Conservation (phyloP, 345 rosid genomes). For the Murraya koenigii region DNA sequence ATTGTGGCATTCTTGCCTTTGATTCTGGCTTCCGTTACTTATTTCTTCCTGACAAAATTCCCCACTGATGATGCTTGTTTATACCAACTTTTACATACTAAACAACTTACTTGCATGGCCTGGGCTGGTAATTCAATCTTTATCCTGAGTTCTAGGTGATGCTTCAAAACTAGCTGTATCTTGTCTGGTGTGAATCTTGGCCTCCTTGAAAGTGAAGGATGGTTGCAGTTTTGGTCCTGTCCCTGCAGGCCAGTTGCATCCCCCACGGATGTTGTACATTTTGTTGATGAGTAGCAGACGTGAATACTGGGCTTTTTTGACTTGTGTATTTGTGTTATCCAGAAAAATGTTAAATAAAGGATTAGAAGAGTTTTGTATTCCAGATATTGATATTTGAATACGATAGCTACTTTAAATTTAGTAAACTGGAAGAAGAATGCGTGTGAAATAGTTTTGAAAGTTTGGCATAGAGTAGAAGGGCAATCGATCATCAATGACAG, state of each 20-base stretch:
- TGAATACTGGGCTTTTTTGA: not conserved
- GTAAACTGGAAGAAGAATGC: not conserved
- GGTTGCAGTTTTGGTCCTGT: conserved; percentile 16
- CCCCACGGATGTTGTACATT: conserved; percentile 18
- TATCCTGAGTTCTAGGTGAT: not conserved
- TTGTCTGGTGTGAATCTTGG: not conserved
- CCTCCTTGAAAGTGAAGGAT: conserved; percentile 1
- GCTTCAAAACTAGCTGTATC: not conserved
- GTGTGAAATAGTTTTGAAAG: no score
- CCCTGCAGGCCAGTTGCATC: not conserved
- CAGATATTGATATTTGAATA: not conserved
- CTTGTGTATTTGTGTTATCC: not conserved
- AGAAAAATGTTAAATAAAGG: conserved; percentile 4
- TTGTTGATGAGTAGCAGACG: not conserved
- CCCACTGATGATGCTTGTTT: conserved; percentile 15
- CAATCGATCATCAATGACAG: no score
- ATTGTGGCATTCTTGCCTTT: conserved; percentile 71
- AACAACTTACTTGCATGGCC: not conserved
- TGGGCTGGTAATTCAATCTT: not conserved
- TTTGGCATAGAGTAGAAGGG: no score
- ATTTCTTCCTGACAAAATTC: conserved; percentile 51
- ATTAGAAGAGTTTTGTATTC: not conserved
- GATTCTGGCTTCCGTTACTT: conserved; percentile 83
- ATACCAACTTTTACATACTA: not conserved
- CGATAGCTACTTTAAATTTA: not conserved